These are phyloP conservation scores for Trichoderma simmonsii DNA, from an alignment of 2,329 filamentous ascomycete species.

Conservation along the genomic window DNA sequence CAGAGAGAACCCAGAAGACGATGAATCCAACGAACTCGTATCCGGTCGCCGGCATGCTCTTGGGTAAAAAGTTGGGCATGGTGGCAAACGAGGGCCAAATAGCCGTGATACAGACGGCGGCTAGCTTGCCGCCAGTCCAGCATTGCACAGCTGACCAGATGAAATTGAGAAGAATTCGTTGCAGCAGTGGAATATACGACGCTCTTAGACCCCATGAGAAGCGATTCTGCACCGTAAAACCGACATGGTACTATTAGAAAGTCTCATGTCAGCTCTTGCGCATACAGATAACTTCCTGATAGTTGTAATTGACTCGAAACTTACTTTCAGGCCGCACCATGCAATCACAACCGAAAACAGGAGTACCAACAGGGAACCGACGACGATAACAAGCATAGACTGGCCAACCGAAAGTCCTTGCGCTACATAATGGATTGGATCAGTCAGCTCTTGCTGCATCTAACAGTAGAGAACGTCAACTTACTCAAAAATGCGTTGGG, in stretches of 20 bases:
- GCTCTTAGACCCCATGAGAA: neutral
- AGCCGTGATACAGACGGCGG: neutral
- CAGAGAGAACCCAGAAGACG: neutral
- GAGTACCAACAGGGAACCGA: neutral
- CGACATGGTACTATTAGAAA: neutral
- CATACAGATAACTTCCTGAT: rapidly evolving
- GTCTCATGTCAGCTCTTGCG: neutral
- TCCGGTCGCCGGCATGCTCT: neutral
- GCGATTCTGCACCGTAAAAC: neutral
- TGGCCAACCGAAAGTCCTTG: neutral
- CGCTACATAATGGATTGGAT: neutral
- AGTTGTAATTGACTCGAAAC: neutral
- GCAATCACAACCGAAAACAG: neutral
- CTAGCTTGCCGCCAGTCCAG: neutral
- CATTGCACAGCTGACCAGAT: neutral
- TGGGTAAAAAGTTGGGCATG: neutral
- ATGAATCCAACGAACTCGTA: neutral
- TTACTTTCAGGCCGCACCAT: neutral
- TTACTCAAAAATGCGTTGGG: neutral
- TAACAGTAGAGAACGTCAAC: neutral
- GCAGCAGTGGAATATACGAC: neutral
- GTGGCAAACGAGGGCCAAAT: neutral
- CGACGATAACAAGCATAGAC: neutral
- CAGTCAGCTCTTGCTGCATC: neutral
- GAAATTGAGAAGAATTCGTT: neutral